Conservation (phyloP, 257 asterid species). For the Solanum stenotomum region DNA sequence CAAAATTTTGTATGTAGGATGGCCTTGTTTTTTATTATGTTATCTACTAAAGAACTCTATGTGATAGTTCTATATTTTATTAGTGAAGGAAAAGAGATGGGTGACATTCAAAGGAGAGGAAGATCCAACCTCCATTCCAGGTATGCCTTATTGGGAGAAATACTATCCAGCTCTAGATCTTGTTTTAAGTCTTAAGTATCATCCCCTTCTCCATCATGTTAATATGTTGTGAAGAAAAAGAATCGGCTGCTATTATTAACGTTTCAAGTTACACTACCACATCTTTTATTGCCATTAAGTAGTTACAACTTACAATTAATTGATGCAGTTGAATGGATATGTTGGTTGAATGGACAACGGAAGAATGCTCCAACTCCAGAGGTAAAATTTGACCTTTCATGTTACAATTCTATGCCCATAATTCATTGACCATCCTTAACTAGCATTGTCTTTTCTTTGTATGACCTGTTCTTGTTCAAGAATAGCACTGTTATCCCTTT, state of each 20-base stretch:
- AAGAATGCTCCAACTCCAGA: conserved; percentile 83
- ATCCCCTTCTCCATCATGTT: neutral
- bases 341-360: conserved; percentile 99
- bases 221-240: neutral
- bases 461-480: too few species aligned
- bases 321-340: conserved; percentile 93
- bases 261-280: neutral
- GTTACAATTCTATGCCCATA: neutral
- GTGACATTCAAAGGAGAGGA: conserved; percentile 83
- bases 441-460: too few species aligned
- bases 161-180: neutral
- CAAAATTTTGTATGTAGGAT: neutral
- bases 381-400: conserved; percentile 26
- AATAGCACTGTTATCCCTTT: too few species aligned
- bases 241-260: neutral
- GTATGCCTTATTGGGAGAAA: conserved; percentile 21
- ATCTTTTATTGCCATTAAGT: conserved; percentile 4
- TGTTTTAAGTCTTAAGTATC: neutral
- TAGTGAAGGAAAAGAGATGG: conserved; percentile 94
- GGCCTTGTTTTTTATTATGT: neutral
- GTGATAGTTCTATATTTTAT: neutral
- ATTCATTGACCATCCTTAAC: neutral
- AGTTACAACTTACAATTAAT: conserved; percentile 16
- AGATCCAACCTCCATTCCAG: conserved; percentile 84
- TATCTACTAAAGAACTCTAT: neutral